Base-by-base conservation (phyloP, 352 stramenopile genomes). In the Elongisporangium undulatum region DNA sequence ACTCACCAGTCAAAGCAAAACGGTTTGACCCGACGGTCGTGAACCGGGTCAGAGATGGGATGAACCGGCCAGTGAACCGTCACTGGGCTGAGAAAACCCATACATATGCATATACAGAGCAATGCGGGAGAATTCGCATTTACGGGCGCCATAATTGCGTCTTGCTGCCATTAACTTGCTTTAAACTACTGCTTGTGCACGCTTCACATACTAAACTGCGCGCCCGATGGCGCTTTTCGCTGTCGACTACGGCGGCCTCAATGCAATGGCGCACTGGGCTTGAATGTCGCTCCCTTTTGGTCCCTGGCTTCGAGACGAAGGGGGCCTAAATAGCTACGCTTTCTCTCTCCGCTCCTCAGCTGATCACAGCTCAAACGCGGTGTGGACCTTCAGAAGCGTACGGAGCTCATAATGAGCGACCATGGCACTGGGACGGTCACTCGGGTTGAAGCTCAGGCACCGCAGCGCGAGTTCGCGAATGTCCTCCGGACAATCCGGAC, bases 391-490 rank as follows among this genome's bases (percentile, higher is more conserved):
- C 48, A 89, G 69, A 54, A 91, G 65, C 49, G 79, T 89, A 51
- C 79, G 81, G 65, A 92, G 71, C 60, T 90, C 79, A 58, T 92
- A 92, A 65, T 92, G 80, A 13, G 74, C 76, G 29, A 88, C 79
- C 58, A 86, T 90, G 22, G 82, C 82, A 49, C 74, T 89, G 55
- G 82, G 82, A 0, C 82, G 79, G 26, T 89, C 79, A 56, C 61
- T 77, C 0, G 78, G 63, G 55, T 90, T 70, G 58, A 79, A 92
- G 62, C 79, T 90, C 24, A 92, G 63, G 56, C 82, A 92, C 9
- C 80, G 68, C 54, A 74, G 56, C 0, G 72, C 74, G 3, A 92
- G 69, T 50, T 89, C 79, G 17, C 69, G 67, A 29, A 92, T 86
- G 60, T 92, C 78, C 29, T 88, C 75, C 3, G 83, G 81, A 21